Conservation (phyloP, 2,329 filamentous ascomycete genomes). For the Neofusicoccum sp. region DNA sequence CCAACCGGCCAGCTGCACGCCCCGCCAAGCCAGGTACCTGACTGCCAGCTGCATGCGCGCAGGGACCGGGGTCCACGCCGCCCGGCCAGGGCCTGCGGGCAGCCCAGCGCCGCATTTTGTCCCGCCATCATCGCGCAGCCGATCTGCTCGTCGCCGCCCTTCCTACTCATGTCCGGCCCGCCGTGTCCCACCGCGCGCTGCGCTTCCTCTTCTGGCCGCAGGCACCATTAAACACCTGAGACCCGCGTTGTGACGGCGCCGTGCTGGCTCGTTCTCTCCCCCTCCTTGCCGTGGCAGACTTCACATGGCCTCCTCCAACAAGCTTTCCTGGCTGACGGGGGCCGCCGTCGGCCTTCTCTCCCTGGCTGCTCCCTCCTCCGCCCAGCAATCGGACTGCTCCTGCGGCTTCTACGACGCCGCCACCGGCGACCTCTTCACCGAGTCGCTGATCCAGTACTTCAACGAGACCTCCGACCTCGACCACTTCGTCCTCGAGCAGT, state of each 20-base stretch:
- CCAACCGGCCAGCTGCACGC: conserved; percentile 4
- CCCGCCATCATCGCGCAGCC: not conserved
- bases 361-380: not conserved
- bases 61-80: conserved; percentile 6
- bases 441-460: conserved; percentile 51
- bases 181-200: not conserved
- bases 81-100: not conserved
- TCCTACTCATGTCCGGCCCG: not conserved
- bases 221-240: conserved; percentile 8
- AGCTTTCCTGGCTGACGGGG: not conserved
- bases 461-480: conserved; percentile 45
- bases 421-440: conserved; percentile 44
- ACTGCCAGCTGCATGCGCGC: conserved; percentile 2
- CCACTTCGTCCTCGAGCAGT: conserved; percentile 42
- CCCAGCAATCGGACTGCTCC: conserved; percentile 32
- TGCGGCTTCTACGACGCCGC: conserved; percentile 47
- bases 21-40: conserved; percentile 16
- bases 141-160: conserved; percentile 1
- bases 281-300: conserved; percentile 4
- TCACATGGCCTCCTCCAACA: conserved; percentile 1
- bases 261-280: conserved; percentile 17
- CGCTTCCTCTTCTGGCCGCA: conserved; percentile 15
- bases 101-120: not conserved
- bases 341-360: conserved; percentile 3
- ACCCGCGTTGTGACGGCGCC: conserved; percentile 13